A percentile compares a stretch with the other conserved stretches of the same genome.
These are phyloP conservation scores for Cercophora scortea DNA, from an alignment of 495 filamentous ascomycete species.

Conservation along the genomic window DNA sequence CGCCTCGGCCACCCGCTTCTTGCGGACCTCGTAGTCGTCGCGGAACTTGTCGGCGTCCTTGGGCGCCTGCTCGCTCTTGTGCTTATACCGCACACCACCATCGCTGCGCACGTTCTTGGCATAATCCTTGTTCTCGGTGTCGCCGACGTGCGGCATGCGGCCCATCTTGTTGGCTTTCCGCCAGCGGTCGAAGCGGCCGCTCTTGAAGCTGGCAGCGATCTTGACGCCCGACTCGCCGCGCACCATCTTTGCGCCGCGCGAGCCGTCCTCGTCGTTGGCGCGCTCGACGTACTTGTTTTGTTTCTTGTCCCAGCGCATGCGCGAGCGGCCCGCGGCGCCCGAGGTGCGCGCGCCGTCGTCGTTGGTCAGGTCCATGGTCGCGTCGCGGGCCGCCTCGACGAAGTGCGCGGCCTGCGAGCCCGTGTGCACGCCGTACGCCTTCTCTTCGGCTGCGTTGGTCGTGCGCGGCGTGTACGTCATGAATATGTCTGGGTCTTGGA, in stretches of 20 bases:
- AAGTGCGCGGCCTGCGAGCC: conserved; percentile 63
- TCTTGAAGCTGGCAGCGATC: conserved; percentile 87
- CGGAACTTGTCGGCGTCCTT: conserved; percentile 87
- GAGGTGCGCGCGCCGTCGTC: conserved; percentile 76
- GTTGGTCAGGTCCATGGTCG: conserved; percentile 80
- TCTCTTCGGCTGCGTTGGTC: conserved; percentile 73
- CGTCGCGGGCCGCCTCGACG: conserved; percentile 69
- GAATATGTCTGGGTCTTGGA: conserved; percentile 81
- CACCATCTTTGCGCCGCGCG: conserved; percentile 74
- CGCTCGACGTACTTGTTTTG: conserved; percentile 86
- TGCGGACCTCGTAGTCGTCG: conserved; percentile 81
- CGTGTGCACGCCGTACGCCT: conserved; percentile 85
- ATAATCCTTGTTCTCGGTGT: conserved; percentile 59
- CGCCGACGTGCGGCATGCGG: conserved; percentile 70
- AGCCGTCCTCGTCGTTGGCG: conserved; percentile 91
- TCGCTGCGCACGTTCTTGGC: conserved; percentile 40
- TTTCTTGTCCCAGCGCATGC: conserved; percentile 95
- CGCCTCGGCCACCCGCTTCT: conserved; percentile 82
- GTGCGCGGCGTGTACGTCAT: conserved; percentile 86
- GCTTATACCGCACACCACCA: conserved; percentile 62
- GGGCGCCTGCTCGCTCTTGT: conserved; percentile 76
- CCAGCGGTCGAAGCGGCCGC: conserved; percentile 89
- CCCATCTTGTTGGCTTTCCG: conserved; percentile 74
- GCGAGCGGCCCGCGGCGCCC: conserved; percentile 60
- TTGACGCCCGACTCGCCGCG: conserved; percentile 89